These are phyloP conservation scores for Trichopus zeylanicus DNA, from an alignment of 116 monocot genomes.

Conservation along the genomic window DNA sequence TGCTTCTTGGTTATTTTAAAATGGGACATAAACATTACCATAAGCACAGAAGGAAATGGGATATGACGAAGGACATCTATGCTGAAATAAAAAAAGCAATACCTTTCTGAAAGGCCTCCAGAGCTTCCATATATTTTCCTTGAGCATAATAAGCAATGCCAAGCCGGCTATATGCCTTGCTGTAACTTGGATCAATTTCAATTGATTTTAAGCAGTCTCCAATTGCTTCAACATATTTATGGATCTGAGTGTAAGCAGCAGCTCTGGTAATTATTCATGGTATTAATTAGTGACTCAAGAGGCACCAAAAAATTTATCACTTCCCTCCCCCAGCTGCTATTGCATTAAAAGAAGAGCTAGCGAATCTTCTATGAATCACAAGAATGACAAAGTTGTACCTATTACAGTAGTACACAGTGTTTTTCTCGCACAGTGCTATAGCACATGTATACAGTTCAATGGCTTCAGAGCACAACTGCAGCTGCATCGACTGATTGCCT, in stretches of 20 bases:
- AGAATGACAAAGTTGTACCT: conserved; percentile 28
- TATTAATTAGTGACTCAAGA: not conserved
- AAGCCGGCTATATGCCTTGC: conserved; percentile 74
- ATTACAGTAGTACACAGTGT: conserved; percentile 83
- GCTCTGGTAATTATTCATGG: conserved; percentile 44
- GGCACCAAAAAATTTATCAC: too few relatives aligned
- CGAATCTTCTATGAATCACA: not conserved
- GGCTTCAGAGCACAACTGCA: conserved; percentile 48
- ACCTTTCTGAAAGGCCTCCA: conserved; percentile 69
- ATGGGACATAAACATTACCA: too few relatives aligned
- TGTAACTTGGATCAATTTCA: conserved; percentile 72
- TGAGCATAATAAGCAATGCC: conserved; percentile 66
- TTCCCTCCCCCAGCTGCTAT: too few relatives aligned
- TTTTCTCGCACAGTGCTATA: conserved; percentile 56
- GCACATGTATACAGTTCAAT: conserved; percentile 71
- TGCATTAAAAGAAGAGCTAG: not conserved
- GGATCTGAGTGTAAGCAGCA: conserved; percentile 73
- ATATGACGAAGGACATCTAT: not conserved
- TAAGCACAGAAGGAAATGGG: too few relatives aligned
- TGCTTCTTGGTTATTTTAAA: too few relatives aligned
- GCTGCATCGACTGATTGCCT: conserved; percentile 67
- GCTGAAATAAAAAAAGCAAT: not conserved
- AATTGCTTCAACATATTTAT: conserved; percentile 57
- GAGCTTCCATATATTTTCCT: conserved; percentile 59
- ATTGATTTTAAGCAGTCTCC: conserved; percentile 70